A percentile compares a stretch with the other conserved stretches of the same genome.
Conservation (phyloP, 441 rosid genomes). For the Aleurites moluccanus region DNA sequence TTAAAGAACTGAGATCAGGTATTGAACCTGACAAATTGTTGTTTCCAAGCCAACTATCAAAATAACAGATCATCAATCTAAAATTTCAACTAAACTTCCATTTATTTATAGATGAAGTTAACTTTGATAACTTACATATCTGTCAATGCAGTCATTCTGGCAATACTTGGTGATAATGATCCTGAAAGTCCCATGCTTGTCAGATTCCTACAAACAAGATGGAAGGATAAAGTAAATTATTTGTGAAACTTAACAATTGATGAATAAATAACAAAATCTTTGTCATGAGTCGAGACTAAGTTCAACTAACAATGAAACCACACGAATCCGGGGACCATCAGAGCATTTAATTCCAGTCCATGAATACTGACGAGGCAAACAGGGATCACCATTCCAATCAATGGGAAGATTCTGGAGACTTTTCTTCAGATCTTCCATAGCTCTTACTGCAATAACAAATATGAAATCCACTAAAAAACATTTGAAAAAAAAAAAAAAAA, state of each 20-base stretch:
- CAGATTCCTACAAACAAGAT: constrained; percentile 53
- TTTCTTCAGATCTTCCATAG: constrained; percentile 47
- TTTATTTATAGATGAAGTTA: constrained; percentile 5
- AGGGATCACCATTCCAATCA: constrained; percentile 94
- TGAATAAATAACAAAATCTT: constrained; percentile 4
- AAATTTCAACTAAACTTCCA: constrained; percentile 2
- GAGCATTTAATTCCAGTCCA: constrained; percentile 86
- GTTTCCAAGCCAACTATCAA: constrained; percentile 72
- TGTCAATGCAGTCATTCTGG: constrained; percentile 67
- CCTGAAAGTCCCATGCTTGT: constrained; percentile 73
- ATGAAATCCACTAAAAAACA: background rate
- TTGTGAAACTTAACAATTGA: constrained; percentile 21
- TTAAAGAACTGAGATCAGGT: constrained; percentile 68
- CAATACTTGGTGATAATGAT: constrained; percentile 53
- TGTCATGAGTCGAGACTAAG: constrained; percentile 8
- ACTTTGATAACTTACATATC: constrained; percentile 54
- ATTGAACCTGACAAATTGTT: constrained; percentile 64
- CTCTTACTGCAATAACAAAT: constrained; percentile 49
- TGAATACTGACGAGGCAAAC: constrained; percentile 59
- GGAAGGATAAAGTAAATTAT: constrained; percentile 6
- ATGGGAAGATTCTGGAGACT: constrained; percentile 52
- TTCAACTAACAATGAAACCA: constrained; percentile 65
- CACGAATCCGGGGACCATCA: constrained; percentile 61
- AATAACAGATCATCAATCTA: constrained; percentile 26
- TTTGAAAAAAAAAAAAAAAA: background rate